Base-by-base conservation (phyloP, 345 rosid species). In the Capsella bursapastoris region DNA sequence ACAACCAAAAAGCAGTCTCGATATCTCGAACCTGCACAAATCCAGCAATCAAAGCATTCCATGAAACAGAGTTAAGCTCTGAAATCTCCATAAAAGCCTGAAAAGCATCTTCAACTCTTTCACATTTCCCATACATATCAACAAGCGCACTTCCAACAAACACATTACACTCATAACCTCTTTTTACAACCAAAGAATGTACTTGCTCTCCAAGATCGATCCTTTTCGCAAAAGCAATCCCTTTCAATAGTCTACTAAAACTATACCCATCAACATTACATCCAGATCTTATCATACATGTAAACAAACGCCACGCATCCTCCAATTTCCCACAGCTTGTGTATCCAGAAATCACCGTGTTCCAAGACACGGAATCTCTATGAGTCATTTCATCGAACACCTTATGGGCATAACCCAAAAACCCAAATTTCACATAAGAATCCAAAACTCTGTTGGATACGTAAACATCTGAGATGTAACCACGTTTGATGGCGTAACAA, bases 21-120 rank as follows among this genome's bases (percentile, higher is more conserved):
- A 80, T 76, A 78, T 87, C 90, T 4, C 84, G 31, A 8, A 70
- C 58, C 18, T 84, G 80, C 6, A 67, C 85, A 78, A 87, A 89
- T n/a, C 95, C 95, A 77, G 83, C 80, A 43, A 89, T 85, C 70
- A 89, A 72, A 8, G 90, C 95, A 75, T 89, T 91, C 92, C 94
- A 89, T 0, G 91, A 82, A 57, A 89, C 88, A 15, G 88, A 77
- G 71, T 87, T 89, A 22, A 83, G 88, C 49, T 76, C 80, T 0
- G 81, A 80, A 45, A 89, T 81, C 68, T 79, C 74, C 71, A 71
- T 55, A 67, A 89, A 85, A 76, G 88, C 84, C 18, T 44, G 43
- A 16, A 75, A 75, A 1, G 86, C 97, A 79, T 86, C 87, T 27
- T 81, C 82, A 56, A 78, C 78, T 34, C 87, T 84, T 64, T 78